Conservation (phyloP, 1,284 basidiomycete genomes). For the Farysia itapuensis region DNA sequence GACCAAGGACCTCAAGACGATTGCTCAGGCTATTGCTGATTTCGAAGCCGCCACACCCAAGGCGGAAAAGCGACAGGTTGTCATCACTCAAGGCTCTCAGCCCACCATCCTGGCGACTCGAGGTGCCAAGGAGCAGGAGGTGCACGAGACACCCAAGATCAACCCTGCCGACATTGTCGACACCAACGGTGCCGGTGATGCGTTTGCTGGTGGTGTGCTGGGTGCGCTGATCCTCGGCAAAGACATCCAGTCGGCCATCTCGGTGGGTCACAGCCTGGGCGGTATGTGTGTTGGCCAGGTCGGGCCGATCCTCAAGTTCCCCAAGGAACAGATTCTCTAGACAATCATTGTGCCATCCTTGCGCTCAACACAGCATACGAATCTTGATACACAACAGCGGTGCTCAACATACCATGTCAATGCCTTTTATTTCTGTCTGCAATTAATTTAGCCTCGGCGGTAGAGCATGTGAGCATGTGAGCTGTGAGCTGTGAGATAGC, state of each 20-base stretch:
- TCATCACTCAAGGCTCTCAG: slow-evolving; percentile 88
- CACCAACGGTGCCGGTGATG: slow-evolving; percentile 99
- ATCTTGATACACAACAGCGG: no score
- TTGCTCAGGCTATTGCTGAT: slow-evolving; percentile 57
- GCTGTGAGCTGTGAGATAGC: no score
- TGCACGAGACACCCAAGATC: slow-evolving; percentile 64
- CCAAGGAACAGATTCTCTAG: slow-evolving; percentile 50
- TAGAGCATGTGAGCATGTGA: no score
- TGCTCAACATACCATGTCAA: no score
- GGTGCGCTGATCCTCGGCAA: slow-evolving; percentile 83
- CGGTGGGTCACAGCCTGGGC: slow-evolving; percentile 87
- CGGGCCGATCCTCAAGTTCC: slow-evolving; percentile 61
- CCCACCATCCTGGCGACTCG: slow-evolving; percentile 77
- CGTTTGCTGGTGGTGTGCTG: slow-evolving; percentile 95
- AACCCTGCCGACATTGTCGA: slow-evolving; percentile 70
- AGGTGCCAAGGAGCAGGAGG: slow-evolving; percentile 63
- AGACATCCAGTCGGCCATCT: slow-evolving; percentile 74
- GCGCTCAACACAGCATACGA: slow-evolving; percentile 35
- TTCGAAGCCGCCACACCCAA: slow-evolving; percentile 24
- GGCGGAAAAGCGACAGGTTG: slow-evolving; percentile 72
- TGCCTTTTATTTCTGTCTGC: background rate
- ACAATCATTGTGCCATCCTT: background rate
- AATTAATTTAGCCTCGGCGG: no score
- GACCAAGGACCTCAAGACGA: slow-evolving; percentile 48
- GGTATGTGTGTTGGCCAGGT: slow-evolving; percentile 83